A percentile compares a stretch with the other conserved stretches of the same genome.
These are phyloP conservation scores for Puccinia triticina DNA, from an alignment of 1,284 basidiomycete species.

Conservation along the genomic window DNA sequence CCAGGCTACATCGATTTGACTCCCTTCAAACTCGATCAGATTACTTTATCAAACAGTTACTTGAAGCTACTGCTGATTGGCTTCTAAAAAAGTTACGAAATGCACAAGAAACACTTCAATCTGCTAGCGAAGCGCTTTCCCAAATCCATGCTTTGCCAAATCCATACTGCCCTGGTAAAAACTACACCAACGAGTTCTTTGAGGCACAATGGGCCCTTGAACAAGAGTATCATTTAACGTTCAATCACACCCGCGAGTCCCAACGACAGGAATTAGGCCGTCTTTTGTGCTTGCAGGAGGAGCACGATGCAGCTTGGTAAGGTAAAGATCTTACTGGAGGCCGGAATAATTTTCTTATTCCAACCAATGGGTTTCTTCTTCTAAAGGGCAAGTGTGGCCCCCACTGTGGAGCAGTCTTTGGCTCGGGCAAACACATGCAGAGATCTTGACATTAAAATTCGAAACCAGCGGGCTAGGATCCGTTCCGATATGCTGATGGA, in stretches of 20 bases:
- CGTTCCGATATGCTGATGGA: neutral
- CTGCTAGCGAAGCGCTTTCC: neutral
- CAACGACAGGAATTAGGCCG: slow-evolving; percentile 14
- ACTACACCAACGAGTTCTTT: slow-evolving; percentile 8
- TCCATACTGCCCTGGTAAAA: neutral
- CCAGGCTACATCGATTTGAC: neutral
- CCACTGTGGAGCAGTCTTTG: neutral
- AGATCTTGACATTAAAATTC: neutral
- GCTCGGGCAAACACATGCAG: neutral
- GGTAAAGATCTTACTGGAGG: no score
- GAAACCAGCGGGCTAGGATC: neutral
- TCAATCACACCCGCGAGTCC: neutral
- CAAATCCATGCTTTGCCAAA: neutral
- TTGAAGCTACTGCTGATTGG: neutral
- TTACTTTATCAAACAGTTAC: neutral
- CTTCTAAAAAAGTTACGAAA: neutral
- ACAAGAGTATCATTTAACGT: neutral
- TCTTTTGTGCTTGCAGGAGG: slow-evolving; percentile 1
- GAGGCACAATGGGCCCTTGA: slow-evolving; percentile 11
- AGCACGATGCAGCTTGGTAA: neutral
- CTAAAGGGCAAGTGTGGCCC: neutral
- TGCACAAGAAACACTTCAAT: neutral
- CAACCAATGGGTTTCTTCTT: neutral
- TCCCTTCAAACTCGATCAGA: neutral
- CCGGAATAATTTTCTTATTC: no score